These are phyloP conservation scores for Alternaria rosae DNA, from an alignment of 2,329 filamentous ascomycete genomes.

Conservation along the genomic window DNA sequence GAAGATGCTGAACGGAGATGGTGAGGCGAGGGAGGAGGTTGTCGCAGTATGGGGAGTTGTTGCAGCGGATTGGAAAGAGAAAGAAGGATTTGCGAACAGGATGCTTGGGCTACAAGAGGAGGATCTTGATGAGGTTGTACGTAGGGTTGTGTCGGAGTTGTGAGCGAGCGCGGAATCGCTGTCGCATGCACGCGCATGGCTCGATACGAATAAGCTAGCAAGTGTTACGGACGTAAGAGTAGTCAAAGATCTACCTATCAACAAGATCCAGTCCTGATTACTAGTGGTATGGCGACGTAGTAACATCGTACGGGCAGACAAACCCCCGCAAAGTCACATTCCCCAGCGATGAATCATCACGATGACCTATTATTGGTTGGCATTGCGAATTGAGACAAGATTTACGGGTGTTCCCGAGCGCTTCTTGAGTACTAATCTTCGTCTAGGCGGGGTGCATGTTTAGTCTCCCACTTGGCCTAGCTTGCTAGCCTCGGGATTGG, in stretches of 20 bases:
- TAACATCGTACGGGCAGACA: neutral
- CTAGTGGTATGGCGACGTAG: neutral
- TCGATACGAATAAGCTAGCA: neutral
- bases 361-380: too few species aligned
- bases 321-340: neutral
- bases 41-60: slow-evolving; percentile 47
- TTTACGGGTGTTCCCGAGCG: too few species aligned
- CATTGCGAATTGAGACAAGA: too few species aligned
- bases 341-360: neutral
- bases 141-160: slow-evolving; percentile 28
- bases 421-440: too few species aligned
- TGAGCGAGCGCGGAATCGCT: neutral
- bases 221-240: neutral
- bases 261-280: too few species aligned
- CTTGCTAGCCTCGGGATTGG: too few species aligned
- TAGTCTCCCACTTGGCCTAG: too few species aligned
- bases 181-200: neutral
- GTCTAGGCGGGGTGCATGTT: too few species aligned
- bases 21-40: slow-evolving; percentile 41
- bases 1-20: slow-evolving; percentile 45
- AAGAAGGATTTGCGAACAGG: slow-evolving; percentile 42
- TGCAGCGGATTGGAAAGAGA: slow-evolving; percentile 43
- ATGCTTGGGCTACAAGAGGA: slow-evolving; percentile 43
- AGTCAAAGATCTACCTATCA: neutral
- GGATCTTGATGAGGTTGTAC: slow-evolving; percentile 40